phyloP scores from a whole-genome alignment of 352 stramenopile species.

The Globisporangium cystogenes region DNA sequence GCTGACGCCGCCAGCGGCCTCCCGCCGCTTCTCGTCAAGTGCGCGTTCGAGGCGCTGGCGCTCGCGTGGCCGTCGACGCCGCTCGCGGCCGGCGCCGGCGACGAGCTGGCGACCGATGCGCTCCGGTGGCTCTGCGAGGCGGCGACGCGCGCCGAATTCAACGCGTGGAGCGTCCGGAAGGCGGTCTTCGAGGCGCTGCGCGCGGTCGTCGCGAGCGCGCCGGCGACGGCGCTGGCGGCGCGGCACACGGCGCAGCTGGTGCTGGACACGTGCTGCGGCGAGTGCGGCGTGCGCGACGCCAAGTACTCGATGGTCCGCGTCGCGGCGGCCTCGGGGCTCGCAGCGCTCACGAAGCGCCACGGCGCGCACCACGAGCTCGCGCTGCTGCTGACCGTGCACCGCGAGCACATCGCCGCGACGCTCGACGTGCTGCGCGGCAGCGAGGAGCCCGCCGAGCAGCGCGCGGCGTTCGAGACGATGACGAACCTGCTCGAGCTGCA shows the following conservation, averaged over 20 bases:
- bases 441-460: conserved; percentile 60
- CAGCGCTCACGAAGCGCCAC: conserved; percentile 32
- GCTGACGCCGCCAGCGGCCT: conserved; percentile 6
- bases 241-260: conserved; percentile 26
- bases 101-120: conserved; percentile 16
- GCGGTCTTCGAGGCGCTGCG: conserved; percentile 40
- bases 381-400: conserved; percentile 40
- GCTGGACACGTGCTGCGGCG: conserved; percentile 37
- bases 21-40: conserved; percentile 65
- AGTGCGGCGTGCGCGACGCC: conserved; percentile 48
- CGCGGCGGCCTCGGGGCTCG: conserved; percentile 42
- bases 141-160: conserved; percentile 27
- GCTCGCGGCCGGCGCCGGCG: neutral
- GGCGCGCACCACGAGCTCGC: conserved; percentile 23
- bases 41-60: conserved; percentile 60
- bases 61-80: conserved; percentile 33
- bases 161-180: conserved; percentile 66
- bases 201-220: conserved; percentile 27
- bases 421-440: conserved; percentile 38
- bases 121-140: conserved; percentile 48
- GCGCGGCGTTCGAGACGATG: conserved; percentile 45
- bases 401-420: conserved; percentile 34
- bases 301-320: conserved; percentile 75
- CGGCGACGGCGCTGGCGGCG: conserved; percentile 15
- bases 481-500: conserved; percentile 29